Evolutionary conservation across 139 green algal genomes (phyloP).

Genomic region (Spirogloea muscicola): DNA sequence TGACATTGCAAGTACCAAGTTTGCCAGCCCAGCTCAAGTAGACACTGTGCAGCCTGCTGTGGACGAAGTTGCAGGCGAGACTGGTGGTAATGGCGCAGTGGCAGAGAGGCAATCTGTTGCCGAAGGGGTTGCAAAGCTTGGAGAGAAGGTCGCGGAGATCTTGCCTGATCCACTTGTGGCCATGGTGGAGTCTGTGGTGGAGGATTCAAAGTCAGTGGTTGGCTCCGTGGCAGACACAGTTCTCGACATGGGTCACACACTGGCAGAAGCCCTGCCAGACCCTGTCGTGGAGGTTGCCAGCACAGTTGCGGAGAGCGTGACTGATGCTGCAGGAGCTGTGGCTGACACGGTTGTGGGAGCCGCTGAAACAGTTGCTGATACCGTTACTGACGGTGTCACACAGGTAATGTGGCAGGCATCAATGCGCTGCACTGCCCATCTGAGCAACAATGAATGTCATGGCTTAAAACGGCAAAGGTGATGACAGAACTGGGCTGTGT

Average conservation of each 20-base stretch:
- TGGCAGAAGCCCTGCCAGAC: slow-evolving; percentile 11
- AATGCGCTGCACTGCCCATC: no score
- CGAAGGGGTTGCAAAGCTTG: neutral
- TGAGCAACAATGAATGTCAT: neutral
- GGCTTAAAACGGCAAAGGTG: neutral
- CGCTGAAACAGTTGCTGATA: neutral
- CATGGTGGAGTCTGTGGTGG: neutral
- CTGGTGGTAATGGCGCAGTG: neutral
- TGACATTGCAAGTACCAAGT: no score
- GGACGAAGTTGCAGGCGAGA: no score
- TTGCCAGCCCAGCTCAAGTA: no score
- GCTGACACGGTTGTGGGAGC: slow-evolving; percentile 5
- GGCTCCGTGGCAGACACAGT: neutral
- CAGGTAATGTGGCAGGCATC: slow-evolving; percentile 1
- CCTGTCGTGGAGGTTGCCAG: neutral
- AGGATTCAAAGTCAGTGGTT: slow-evolving; percentile 3
- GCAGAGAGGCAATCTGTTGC: no score
- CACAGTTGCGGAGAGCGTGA: slow-evolving; percentile 18
- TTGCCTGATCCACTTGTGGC: neutral
- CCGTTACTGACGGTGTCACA: neutral
- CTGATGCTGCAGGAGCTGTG: slow-evolving; percentile 10
- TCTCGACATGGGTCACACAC: neutral
- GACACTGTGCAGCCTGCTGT: no score
- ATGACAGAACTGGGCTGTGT: slow-evolving; percentile 1
- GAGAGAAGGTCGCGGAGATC: slow-evolving; percentile 12